Percentiles rank a stretch among this genome's conserved stretches.
Conservation (phyloP, 306 rosid genomes). For the Lotus japonicus region DNA sequence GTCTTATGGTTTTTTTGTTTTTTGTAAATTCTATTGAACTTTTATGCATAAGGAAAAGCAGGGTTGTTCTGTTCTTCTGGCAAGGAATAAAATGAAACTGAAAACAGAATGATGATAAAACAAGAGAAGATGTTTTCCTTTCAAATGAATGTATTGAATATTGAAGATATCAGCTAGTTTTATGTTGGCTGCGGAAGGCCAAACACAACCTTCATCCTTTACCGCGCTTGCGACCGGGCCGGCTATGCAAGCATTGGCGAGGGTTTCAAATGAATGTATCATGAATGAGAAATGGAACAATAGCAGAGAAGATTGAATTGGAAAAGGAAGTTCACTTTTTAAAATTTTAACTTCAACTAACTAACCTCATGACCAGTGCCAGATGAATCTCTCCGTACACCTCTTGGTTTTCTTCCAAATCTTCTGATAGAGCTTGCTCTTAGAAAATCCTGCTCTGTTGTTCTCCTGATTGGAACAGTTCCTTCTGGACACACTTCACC, state of each 20-base stretch:
- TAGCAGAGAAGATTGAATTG: neutral
- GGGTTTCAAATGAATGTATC: constrained; percentile 11
- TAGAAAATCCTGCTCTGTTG: constrained; percentile 62
- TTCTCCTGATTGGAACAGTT: constrained; percentile 84
- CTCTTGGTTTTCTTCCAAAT: constrained; percentile 78
- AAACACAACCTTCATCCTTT: too few species aligned
- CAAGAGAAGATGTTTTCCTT: constrained; percentile 14
- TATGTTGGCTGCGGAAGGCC: too few species aligned
- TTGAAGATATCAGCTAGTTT: too few species aligned
- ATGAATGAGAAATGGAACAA: neutral
- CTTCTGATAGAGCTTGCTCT: constrained; percentile 67
- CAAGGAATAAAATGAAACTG: constrained; percentile 10
- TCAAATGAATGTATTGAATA: constrained; percentile 8
- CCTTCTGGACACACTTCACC: constrained; percentile 89
- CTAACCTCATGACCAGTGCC: constrained; percentile 92
- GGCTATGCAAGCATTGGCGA: too few species aligned
- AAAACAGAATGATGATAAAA: neutral
- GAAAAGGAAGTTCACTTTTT: neutral
- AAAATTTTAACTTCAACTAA: neutral
- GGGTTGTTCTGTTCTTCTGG: constrained; percentile 11
- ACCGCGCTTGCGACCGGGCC: too few species aligned
- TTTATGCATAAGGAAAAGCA: constrained; percentile 15
- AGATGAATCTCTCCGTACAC: constrained; percentile 72
- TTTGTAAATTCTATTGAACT: constrained; percentile 1
- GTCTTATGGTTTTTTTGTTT: constrained; percentile 18